Base-by-base conservation (phyloP, 2,329 filamentous ascomycete genomes). In the Cladosporium cucumerinum region DNA sequence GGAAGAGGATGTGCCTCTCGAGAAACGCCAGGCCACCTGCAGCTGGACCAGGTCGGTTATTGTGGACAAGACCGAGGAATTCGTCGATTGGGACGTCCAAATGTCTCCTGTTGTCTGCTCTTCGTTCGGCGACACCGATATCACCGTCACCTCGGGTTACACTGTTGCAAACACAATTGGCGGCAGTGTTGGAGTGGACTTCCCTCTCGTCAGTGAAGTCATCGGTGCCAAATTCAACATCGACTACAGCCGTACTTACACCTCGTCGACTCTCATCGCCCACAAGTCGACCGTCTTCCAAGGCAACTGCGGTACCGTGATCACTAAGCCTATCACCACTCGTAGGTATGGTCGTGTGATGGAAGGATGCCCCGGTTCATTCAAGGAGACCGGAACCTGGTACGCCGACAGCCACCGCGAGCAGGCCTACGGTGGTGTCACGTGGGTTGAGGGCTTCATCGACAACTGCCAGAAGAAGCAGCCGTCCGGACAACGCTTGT, bases 261-360 rank as follows among this genome's bases (percentile, higher is more conserved):
- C 61, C 3, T 64, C 64, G 12, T 51, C 61, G 14, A 26, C 51
- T 18, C 63, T 64, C n/a, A 48, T 57, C 28, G 60, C 63, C n/a
- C 66, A 67, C 67, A 66, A 65, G n/a, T 55, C 51, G 10, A 67
- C 61, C 18, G 57, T 69, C 18, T 23, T 26, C 7, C 16, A 34
- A 18, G 66, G 67, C 32, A 64, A 65, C 25, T 69, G 66, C 34
- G 67, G 67, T 57, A 61, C 54, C 39, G 67, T 69, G 66, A 65
- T 69, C 54, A 67, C 65, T n/a, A 65, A 67, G 36, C 69, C 69
- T 25, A 23, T 67, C 25, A 67, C 62, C 32, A 70, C 69, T 26
- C 69, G 69, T 52, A 66, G 68, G 25, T 71, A 66, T 49, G 69
- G 69, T 26, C 61, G 62, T n/a, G 57, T 68, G 10, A 46, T 63